These are phyloP conservation scores for Poronia punctata DNA, from an alignment of 495 filamentous ascomycete species.

Conservation along the genomic window DNA sequence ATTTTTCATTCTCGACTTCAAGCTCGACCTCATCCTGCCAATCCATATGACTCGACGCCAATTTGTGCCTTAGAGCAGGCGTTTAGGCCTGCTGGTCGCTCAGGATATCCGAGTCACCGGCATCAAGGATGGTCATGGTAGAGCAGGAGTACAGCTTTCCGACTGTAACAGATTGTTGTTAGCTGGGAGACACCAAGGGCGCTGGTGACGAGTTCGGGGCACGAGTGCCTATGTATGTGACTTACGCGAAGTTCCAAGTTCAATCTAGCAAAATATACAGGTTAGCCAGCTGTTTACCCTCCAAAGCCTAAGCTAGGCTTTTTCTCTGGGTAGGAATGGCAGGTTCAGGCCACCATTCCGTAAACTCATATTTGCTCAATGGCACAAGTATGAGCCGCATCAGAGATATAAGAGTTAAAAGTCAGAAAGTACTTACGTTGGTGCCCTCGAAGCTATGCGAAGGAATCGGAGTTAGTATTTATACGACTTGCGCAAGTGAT, in stretches of 20 bases:
- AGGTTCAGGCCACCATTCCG: constrained; percentile 5
- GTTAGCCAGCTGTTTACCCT: constrained; percentile 63
- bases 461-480: too few species aligned
- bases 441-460: constrained; percentile 89
- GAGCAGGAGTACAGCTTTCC: constrained; percentile 87
- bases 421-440: constrained; percentile 67
- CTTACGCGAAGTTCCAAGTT: constrained; percentile 74
- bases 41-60: too few species aligned
- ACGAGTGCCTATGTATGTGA: constrained; percentile 3
- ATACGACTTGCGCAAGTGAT: too few species aligned
- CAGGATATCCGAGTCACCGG: constrained; percentile 97
- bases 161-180: constrained; percentile 37
- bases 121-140: constrained; percentile 91
- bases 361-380: constrained; percentile 10
- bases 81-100: constrained; percentile 55
- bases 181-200: too few species aligned
- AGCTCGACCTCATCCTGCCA: too few species aligned
- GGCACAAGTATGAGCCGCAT: too few species aligned
- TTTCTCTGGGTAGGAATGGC: constrained; percentile 63
- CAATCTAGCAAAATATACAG: constrained; percentile 59
- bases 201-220: not conserved
- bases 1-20: too few species aligned
- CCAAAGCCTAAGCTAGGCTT: constrained; percentile 70
- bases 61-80: constrained; percentile 16
- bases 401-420: constrained; percentile 10